phyloP scores from a whole-genome alignment of 139 green algal genomes.

The Deuterostichococcus epilithicus region DNA sequence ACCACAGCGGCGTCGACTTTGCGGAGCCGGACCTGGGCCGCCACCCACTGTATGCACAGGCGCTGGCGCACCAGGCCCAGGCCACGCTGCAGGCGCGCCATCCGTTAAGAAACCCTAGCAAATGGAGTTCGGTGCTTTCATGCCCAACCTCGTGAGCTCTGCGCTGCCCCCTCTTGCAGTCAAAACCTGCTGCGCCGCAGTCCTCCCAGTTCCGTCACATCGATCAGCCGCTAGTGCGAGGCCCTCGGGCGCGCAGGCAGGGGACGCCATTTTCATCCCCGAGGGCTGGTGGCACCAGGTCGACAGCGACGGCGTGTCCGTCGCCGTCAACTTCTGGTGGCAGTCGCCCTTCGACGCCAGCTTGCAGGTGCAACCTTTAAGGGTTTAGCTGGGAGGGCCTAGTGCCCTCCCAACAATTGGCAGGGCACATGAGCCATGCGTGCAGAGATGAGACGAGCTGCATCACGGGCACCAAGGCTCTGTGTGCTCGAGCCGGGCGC shows the following conservation, averaged over 20 bases:
- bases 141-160: too few relatives aligned
- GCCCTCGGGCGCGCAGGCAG: constrained; percentile 37
- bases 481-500: too few relatives aligned
- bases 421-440: too few relatives aligned
- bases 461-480: too few relatives aligned
- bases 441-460: too few relatives aligned
- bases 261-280: constrained; percentile 75
- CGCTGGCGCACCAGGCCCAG: constrained; percentile 2
- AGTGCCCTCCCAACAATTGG: too few relatives aligned
- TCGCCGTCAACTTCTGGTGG: constrained; percentile 85
- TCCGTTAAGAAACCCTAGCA: background rate
- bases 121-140: too few relatives aligned
- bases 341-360: constrained; percentile 10
- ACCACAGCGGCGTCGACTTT: constrained; percentile 73
- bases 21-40: constrained; percentile 29
- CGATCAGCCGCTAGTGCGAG: background rate
- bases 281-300: constrained; percentile 83
- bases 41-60: constrained; percentile 34
- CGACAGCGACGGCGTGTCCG: constrained; percentile 32
- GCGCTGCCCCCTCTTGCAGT: too few relatives aligned
- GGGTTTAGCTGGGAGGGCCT: background rate
- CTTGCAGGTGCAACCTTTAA: constrained; percentile 25
- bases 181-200: too few relatives aligned
- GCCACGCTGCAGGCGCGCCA: constrained; percentile 27
- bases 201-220: background rate